Evolutionary conservation across 345 rosid genomes (phyloP), one percentile per base, ranked within the genome.

Genomic region (Euphorbia lathyris): DNA sequence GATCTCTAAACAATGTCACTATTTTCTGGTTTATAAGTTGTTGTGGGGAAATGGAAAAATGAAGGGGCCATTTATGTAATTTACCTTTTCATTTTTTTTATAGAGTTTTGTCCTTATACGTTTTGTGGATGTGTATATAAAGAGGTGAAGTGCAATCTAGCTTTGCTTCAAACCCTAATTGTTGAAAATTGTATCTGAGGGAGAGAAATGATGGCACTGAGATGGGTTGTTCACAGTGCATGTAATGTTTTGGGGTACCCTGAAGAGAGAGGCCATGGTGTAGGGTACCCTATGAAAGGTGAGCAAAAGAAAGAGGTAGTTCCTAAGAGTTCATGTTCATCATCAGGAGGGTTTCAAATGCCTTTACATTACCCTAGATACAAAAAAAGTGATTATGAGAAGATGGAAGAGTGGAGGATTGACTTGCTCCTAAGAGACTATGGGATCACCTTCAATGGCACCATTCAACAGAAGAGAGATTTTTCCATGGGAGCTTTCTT

Each of bases 401-500:
- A 74, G 74, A 90, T 90, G 94, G 94, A 88, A 73, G 90, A 84
- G 64, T 88, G 90, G 94, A 88, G 56, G 60, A 14, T 88, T 20
- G 86, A 90, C 74, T 7, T 79, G 81, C 85, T 88, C 63, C 86
- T 88, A 20, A 10, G 48, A 9, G 79, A 90, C 34, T 90, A 90
- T 8, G 92, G 97, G 0, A 76, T 90, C 1, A 58, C 58, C 20
- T 80, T 74, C 72, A 51, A 75, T 3, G 82, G 82, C 51, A 67
- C 30, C 34, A 72, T 79, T 20, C 81, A 76, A 10, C 83, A 88
- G 76, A 90, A 90, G 83, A 79, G 94, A 75, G 76, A 61, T 7
- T 83, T 68, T 65, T 94, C 87, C 6, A 84, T 84, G 29, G 92
- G 82, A 6, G 74, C 92, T 42, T 90, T 90, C 72, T 65, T 88